Base-by-base conservation (phyloP, 257 asterid genomes). In the Sherardia arvensis region DNA sequence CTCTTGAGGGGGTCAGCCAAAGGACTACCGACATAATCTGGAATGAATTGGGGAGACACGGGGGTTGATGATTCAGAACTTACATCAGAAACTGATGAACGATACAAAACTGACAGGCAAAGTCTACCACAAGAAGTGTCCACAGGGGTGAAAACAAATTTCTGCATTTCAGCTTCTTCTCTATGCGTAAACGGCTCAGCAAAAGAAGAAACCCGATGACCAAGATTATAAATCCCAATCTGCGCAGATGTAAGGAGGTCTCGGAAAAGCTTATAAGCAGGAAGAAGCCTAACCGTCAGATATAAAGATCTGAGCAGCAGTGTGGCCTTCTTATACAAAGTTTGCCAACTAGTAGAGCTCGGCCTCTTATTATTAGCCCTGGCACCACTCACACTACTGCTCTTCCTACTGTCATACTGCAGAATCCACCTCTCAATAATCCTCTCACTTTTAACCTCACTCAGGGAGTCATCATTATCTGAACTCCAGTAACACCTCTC, bases 11-110 rank as follows among this genome's bases (percentile, higher is more conserved):
- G 97, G 64, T 90, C 95, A 4, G 96, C 96, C 90, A 87, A 45
- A 62, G 97, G 97, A 64, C 96, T 90, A 36, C 97, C 96, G 63
- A 90, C 96, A 70, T 90, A 90, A 73, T 90, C 95, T 30, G 80
- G 84, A 61, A 90, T 90, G 74, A 90, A 77, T 53, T 85, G 88
- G 0, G 95, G 96, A 49, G 90, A 79, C 33, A 87, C 78, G 15
- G 95, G 95, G 61, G 92, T 90, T 29, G 95, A 84, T 64, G 96
- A 87, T 72, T 87, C 97, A 8, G 86, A 90, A 71, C 74, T 76
- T 69, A 80, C 69, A 68, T 87, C 96, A 40, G 77, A 74, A 8
- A 82, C 73, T 0, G 95, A 83, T 4, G 93, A 74, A 15, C 83
- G 83, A 71, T 90, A 90, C 80, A 70, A 67, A 38, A 90, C 97